phyloP scores from a whole-genome alignment of 1,284 basidiomycete genomes.

The Tilletia walkeri region DNA sequence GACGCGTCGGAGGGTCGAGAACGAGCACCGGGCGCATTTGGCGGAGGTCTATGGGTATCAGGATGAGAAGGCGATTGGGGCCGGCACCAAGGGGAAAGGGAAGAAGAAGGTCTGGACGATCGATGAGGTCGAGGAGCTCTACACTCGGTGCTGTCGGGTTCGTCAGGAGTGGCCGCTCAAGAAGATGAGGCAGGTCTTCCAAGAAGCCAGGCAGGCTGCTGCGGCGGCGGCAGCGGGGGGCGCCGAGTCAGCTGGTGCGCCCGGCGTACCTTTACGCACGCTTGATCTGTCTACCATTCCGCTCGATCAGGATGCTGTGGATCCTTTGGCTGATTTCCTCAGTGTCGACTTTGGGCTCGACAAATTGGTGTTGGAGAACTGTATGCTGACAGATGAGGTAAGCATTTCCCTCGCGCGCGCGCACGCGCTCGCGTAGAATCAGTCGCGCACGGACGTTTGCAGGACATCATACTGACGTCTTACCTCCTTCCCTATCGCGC shows the following conservation, averaged over 20 bases:
- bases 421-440: no score
- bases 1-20: conserved; percentile 46
- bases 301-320: conserved; percentile 39
- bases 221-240: not conserved
- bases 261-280: conserved; percentile 29
- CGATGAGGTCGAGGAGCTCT: conserved; percentile 47
- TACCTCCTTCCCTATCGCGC: not conserved
- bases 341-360: conserved; percentile 50
- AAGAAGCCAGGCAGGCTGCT: conserved; percentile 32
- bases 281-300: conserved; percentile 46
- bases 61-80: not conserved
- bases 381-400: conserved; percentile 41
- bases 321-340: conserved; percentile 51
- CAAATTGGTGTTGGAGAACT: conserved; percentile 50
- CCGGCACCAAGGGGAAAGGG: not conserved
- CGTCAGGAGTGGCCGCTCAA: conserved; percentile 52
- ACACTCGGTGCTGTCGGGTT: conserved; percentile 51
- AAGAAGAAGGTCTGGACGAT: conserved; percentile 18
- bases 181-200: conserved; percentile 47
- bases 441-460: no score
- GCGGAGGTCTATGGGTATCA: conserved; percentile 27
- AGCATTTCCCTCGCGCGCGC: not conserved
- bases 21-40: conserved; percentile 40
- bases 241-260: not conserved
- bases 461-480: not conserved